These are phyloP conservation scores for Kwoniella shivajii DNA, from an alignment of 1,284 basidiomycete genomes.

Conservation along the genomic window DNA sequence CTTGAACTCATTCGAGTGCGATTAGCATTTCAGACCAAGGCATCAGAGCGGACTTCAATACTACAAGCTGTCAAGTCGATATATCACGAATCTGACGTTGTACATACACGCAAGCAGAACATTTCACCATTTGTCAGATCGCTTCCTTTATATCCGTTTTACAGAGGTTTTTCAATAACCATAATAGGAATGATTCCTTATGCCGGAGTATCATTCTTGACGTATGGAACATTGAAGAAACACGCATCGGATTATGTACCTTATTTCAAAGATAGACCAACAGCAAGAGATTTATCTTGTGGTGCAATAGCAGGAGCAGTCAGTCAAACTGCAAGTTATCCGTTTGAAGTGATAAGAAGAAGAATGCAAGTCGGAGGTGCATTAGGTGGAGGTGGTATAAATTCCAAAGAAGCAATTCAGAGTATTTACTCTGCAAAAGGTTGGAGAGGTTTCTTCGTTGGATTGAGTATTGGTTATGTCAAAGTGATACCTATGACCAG, in stretches of 20 bases:
- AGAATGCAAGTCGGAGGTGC: slow-evolving; percentile 96
- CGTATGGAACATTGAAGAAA: slow-evolving; percentile 81
- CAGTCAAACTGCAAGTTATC: slow-evolving; percentile 90
- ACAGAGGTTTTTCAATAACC: slow-evolving; percentile 94
- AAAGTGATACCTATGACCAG: slow-evolving; percentile 96
- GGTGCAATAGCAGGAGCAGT: slow-evolving; percentile 90
- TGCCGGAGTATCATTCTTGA: slow-evolving; percentile 92
- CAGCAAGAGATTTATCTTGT: slow-evolving; percentile 64
- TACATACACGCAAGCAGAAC: slow-evolving; percentile 20
- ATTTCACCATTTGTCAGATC: slow-evolving; percentile 52
- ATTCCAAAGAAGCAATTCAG: slow-evolving; percentile 74
- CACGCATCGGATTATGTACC: slow-evolving; percentile 56
- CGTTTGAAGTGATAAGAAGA: slow-evolving; percentile 90
- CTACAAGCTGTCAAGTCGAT: slow-evolving; percentile 65
- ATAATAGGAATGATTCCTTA: slow-evolving; percentile 93
- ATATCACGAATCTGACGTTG: slow-evolving; percentile 64
- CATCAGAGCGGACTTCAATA: slow-evolving; percentile 63
- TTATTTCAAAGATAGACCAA: slow-evolving; percentile 51
- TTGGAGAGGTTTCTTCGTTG: slow-evolving; percentile 89
- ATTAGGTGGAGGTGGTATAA: slow-evolving; percentile 59
- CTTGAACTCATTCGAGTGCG: slow-evolving; percentile 93
- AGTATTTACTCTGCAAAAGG: slow-evolving; percentile 71
- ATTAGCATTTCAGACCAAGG: slow-evolving; percentile 82
- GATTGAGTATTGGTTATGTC: slow-evolving; percentile 88
- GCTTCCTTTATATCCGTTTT: slow-evolving; percentile 61